Evolutionary conservation across 2,329 filamentous ascomycete species (phyloP).

Genomic region (Gremmenia infestans): DNA sequence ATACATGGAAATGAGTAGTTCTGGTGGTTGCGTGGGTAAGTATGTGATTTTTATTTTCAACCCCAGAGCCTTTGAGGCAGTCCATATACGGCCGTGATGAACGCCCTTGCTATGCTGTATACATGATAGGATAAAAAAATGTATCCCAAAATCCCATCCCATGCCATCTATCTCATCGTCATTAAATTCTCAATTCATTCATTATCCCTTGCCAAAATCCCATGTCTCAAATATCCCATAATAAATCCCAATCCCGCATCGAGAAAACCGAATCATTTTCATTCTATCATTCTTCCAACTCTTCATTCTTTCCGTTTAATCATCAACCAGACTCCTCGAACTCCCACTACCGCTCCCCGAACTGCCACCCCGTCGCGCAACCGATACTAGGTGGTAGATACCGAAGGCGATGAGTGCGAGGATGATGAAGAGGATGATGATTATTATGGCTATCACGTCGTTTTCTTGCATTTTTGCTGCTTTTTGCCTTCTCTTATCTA

Average conservation of each 20-base stretch:
- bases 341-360: slow-evolving; percentile 16
- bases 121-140: slow-evolving; percentile 1
- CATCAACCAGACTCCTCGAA: slow-evolving; percentile 25
- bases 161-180: slow-evolving; percentile 3
- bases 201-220: not conserved
- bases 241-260: not conserved
- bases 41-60: not conserved
- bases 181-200: not conserved
- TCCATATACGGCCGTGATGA: not conserved
- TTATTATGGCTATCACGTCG: slow-evolving; percentile 63
- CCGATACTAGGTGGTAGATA: slow-evolving; percentile 56
- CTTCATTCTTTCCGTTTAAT: slow-evolving; percentile 7
- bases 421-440: slow-evolving; percentile 61
- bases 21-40: no score
- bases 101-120: slow-evolving; percentile 11
- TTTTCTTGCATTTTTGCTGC: slow-evolving; percentile 54
- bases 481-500: no score
- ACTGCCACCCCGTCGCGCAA: slow-evolving; percentile 33
- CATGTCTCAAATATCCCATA: not conserved
- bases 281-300: not conserved
- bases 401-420: slow-evolving; percentile 57
- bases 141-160: not conserved
- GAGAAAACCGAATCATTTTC: not conserved
- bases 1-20: no score
- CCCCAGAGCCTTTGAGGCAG: not conserved